Base-by-base conservation (phyloP, 257 asterid genomes). In the Lycium ferocissimum region DNA sequence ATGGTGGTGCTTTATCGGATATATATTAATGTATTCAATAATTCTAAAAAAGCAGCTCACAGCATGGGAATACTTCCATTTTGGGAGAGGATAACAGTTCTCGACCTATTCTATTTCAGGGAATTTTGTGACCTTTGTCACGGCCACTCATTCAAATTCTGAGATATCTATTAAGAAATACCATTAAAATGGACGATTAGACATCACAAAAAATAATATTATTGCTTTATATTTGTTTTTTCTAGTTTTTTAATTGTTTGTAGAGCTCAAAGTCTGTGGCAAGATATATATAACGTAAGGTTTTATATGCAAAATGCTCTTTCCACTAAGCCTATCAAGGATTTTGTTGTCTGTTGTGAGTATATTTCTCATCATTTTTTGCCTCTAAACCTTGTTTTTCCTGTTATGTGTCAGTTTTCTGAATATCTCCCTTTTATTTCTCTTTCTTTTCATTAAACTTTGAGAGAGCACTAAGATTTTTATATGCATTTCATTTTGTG, bases 61-160 rank as follows among this genome's bases (percentile, higher is more conserved):
- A 37, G 12, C 86, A 80, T 78, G 83, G 40, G 78, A 76, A 84
- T 62, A 47, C 76, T 84, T 49, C 86, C 56, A 47, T 8, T 47
- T 49, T 26, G 79, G 84, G 79, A 37, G 33, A 47, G 73, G 49
- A 43, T 47, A 49, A 63, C 47, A 51, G 47, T 76, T 73, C 71
- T 84, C 18, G 70, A 73, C 57, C 71, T 37, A 43, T 73, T 53
- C 71, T 72, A 79, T 51, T 79, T 79, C 49, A 26, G 54, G 18
- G 62, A 38, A 8, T 14, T 54, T 49, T 53, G 47, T 59, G 83
- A 45, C 20, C 43, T 79, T 22, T 53, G 63, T 59, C 83, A 51
- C 66, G 17, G 12, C 45, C 66, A 22, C 83, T 47, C 37, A 26
- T 79, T 53, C 20, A 53, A 47, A 54, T 22, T 54, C 83, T 26